Base-by-base conservation (phyloP, 805 yeast genomes). In the Starmerella scarabaei region DNA sequence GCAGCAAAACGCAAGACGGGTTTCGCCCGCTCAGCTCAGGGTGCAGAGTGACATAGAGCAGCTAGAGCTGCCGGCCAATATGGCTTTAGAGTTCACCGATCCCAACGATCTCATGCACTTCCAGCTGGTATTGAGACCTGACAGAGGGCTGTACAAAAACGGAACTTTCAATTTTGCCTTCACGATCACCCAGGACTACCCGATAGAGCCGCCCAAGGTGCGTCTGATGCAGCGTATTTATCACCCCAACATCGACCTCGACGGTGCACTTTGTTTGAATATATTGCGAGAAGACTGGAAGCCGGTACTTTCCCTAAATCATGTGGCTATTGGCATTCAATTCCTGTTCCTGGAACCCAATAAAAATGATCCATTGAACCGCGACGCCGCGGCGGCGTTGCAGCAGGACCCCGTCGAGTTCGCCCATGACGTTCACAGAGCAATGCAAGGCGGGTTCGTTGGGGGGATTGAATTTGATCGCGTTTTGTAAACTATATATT, bases 281-380 rank as follows among this genome's bases (percentile, higher is more conserved):
- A 86, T 88, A 27, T 65, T 88, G 43, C 66, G 97, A 50, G 94
- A 86, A 57, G 97, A 88, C 58, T 88, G 98, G 98, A 76, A 85
- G 21, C 97, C 98, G 0, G 94, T 85, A 0, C 65, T 88, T 49
- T 81, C 80, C 43, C 63, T 88, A 54, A 83, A 80, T 55, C 69
- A 86, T 4, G 76, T 88, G 7, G 67, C 86, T 41, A 77, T 86
- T 30, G 97, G 98, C 0, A 66, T 88, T 39, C 72, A 85, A 53
- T 85, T 79, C 55, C 67, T 88, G 45, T 85, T 88, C 51, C 62
- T 83, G 39, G 96, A 88, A 50, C 94, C 96, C 6, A 88, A 84
- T 56, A 79, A 93, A 1, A 77, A 75, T 45, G 97, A 88, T 57
- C 97, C 97, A 3, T 68, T 88, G 51, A 91, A 91, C 58, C 83